phyloP scores from a whole-genome alignment of 257 asterid species.

The Buddleja alternifolia region DNA sequence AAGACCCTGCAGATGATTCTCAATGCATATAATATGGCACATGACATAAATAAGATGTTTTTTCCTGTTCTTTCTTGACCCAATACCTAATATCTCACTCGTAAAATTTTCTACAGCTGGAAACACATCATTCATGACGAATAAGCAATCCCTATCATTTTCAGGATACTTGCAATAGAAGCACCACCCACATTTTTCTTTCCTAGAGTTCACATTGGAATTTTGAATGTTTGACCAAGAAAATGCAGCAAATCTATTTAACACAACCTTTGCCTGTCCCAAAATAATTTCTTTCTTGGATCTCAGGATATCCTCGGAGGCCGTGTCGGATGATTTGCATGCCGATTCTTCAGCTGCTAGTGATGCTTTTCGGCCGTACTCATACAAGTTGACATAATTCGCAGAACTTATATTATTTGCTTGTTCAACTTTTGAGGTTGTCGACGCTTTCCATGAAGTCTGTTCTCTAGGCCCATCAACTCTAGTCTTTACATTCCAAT shows the following conservation, averaged over 20 bases:
- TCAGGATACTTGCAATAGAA: slow-evolving; percentile 73
- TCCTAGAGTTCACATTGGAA: slow-evolving; percentile 43
- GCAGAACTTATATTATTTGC: slow-evolving; percentile 35
- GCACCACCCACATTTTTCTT: slow-evolving; percentile 98
- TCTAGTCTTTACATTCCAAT: slow-evolving; percentile 44
- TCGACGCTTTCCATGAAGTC: slow-evolving; percentile 30
- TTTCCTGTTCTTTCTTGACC: slow-evolving; percentile 42
- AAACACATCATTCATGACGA: slow-evolving; percentile 47
- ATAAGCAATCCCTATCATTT: slow-evolving; percentile 72
- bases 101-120: slow-evolving; percentile 60
- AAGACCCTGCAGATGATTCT: slow-evolving; percentile 87
- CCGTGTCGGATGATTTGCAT: slow-evolving; percentile 53
- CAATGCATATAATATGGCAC: slow-evolving; percentile 70
- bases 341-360: slow-evolving; percentile 52
- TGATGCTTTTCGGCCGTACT: slow-evolving; percentile 73
- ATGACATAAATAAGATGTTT: slow-evolving; percentile 77
- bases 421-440: slow-evolving; percentile 34
- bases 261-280: slow-evolving; percentile 73
- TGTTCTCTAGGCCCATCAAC: slow-evolving; percentile 45
- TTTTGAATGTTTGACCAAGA: slow-evolving; percentile 66
- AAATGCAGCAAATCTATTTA: slow-evolving; percentile 58
- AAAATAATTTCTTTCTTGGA: slow-evolving; percentile 63
- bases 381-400: slow-evolving; percentile 68
- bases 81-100: slow-evolving; percentile 56
- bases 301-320: slow-evolving; percentile 46